Evolutionary conservation across 2,329 filamentous ascomycete species (phyloP).

Genomic region (Exophiala calicioides): DNA sequence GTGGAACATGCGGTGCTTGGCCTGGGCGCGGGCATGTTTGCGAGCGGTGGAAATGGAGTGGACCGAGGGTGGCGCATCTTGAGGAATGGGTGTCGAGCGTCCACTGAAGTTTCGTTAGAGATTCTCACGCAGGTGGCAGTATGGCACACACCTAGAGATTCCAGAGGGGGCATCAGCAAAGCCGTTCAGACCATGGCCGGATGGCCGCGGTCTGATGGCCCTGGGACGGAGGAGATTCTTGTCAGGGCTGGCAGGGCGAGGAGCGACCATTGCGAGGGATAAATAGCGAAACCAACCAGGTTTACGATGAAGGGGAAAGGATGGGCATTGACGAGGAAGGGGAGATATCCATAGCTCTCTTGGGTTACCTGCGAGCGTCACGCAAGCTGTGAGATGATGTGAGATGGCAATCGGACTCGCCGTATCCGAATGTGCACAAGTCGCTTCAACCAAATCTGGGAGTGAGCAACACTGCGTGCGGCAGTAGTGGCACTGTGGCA

Average conservation of each 20-base stretch:
- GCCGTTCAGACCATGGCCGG: constrained; percentile 33
- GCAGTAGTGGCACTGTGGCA: too few species aligned
- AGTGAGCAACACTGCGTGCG: too few species aligned
- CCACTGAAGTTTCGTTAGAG: constrained; percentile 57
- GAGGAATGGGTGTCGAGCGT: constrained; percentile 76
- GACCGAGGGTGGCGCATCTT: constrained; percentile 89
- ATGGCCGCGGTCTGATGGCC: constrained; percentile 17
- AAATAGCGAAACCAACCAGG: not conserved
- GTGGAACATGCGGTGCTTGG: constrained; percentile 83
- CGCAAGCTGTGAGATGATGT: too few species aligned
- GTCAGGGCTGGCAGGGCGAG: constrained; percentile 15
- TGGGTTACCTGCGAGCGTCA: too few species aligned
- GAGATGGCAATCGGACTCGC: not conserved
- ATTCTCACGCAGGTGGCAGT: not conserved
- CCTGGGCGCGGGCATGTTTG: constrained; percentile 77
- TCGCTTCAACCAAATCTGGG: too few species aligned
- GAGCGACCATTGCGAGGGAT: constrained; percentile 12
- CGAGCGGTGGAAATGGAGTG: constrained; percentile 82
- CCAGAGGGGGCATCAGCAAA: constrained; percentile 35
- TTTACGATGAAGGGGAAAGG: constrained; percentile 1
- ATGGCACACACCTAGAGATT: constrained; percentile 39
- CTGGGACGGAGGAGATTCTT: constrained; percentile 27
- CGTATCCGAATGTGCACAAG: too few species aligned
- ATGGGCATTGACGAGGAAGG: not conserved
- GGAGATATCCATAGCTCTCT: constrained; percentile 15